Conservation (phyloP, 164 flowering plant species). For the Aristolochia contorta region DNA sequence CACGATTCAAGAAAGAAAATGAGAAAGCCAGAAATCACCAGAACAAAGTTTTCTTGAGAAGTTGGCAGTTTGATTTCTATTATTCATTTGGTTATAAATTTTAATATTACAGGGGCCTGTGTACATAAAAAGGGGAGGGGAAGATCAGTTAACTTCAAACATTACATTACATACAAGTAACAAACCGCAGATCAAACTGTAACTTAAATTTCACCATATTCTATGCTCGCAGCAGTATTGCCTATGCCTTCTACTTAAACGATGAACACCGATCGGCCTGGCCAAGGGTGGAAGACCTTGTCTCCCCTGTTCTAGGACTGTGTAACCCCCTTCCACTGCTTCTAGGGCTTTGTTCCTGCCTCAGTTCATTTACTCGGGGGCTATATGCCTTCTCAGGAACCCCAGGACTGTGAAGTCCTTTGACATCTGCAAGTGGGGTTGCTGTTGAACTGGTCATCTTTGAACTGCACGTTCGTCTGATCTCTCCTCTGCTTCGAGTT, state of each 20-base stretch:
- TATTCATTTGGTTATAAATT: too few relatives aligned
- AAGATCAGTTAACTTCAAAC: too few relatives aligned
- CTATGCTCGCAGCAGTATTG: too few relatives aligned
- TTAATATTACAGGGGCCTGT: too few relatives aligned
- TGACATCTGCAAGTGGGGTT: slow-evolving; percentile 55
- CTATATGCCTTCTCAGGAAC: slow-evolving; percentile 39
- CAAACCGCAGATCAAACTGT: too few relatives aligned
- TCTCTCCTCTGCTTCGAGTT: slow-evolving; percentile 90
- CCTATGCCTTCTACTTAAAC: slow-evolving; percentile 3
- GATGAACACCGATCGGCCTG: slow-evolving; percentile 28
- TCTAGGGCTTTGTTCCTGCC: slow-evolving; percentile 44
- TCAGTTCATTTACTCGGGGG: slow-evolving; percentile 57
- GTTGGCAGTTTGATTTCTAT: too few relatives aligned
- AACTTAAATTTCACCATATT: too few relatives aligned
- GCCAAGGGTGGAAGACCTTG: slow-evolving; percentile 43
- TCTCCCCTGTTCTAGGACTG: slow-evolving; percentile 43
- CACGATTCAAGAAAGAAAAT: too few relatives aligned
- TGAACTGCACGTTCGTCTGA: slow-evolving; percentile 57
- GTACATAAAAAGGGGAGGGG: too few relatives aligned
- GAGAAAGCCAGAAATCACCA: too few relatives aligned
- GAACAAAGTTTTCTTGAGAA: too few relatives aligned
- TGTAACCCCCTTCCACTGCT: slow-evolving; percentile 24
- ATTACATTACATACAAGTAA: too few relatives aligned
- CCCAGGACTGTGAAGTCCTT: slow-evolving; percentile 45
- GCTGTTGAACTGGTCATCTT: slow-evolving; percentile 74